A percentile compares a stretch with the other conserved stretches of the same genome.
These are phyloP conservation scores for Veloporphyrellus conicus DNA, from an alignment of 1,284 basidiomycete species.

Conservation along the genomic window DNA sequence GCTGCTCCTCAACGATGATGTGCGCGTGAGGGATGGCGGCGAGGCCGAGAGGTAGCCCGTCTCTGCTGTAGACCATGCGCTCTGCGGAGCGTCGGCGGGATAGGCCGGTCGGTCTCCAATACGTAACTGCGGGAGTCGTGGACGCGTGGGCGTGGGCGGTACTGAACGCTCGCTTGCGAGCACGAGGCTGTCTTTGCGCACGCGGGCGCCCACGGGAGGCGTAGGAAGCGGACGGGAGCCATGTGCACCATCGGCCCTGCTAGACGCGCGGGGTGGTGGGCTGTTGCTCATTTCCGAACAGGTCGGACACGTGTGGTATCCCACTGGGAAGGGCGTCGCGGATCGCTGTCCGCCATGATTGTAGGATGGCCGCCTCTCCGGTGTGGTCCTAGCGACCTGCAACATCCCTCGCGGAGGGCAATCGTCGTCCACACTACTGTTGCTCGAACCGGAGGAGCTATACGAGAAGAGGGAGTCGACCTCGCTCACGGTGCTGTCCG, in stretches of 20 bases:
- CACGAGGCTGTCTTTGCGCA: constrained; percentile 37
- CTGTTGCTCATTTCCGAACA: constrained; percentile 33
- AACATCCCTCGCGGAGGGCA: constrained; percentile 25
- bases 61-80: constrained; percentile 24
- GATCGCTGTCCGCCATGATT: constrained; percentile 23
- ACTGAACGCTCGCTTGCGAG: constrained; percentile 32
- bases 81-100: constrained; percentile 20
- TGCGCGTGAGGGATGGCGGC: constrained; percentile 25
- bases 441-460: constrained; percentile 47
- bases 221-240: constrained; percentile 30
- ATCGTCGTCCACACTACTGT: constrained; percentile 46
- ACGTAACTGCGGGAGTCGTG: constrained; percentile 30
- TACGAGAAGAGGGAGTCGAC: constrained; percentile 39
- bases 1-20: constrained; percentile 28
- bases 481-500: constrained; percentile 39
- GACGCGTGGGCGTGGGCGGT: constrained; percentile 21
- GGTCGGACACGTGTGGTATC: constrained; percentile 33
- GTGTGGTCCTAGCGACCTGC: constrained; percentile 22
- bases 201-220: constrained; percentile 30
- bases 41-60: constrained; percentile 23
- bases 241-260: constrained; percentile 26
- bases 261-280: constrained; percentile 22
- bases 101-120: constrained; percentile 28
- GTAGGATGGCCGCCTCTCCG: constrained; percentile 24
- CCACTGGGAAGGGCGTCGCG: constrained; percentile 20